Evolutionary conservation across 2,329 filamentous ascomycete genomes (phyloP), one percentile per base, ranked within the genome.

Genomic region (Microsporum canis): DNA sequence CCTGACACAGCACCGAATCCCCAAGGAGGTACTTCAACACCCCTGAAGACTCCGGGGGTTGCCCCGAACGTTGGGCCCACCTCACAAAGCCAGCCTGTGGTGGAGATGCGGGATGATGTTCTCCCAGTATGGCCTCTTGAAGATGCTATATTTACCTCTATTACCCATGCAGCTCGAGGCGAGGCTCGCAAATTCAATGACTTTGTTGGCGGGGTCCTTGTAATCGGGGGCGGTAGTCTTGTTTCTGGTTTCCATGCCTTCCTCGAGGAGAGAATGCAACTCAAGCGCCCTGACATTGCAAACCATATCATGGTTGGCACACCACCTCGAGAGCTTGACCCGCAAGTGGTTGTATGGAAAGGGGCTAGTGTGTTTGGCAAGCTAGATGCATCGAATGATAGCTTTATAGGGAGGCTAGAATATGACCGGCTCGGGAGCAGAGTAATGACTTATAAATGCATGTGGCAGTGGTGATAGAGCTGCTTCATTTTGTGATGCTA

Each of bases 321-420:
- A 23, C 84, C 85, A n/a, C 94, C 94, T 0, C 81, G 92, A 68
- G 94, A 99, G 68, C 87, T 99, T 78, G 94, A 99, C 75, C 90
- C 94, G 63, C 91, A 96, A 75, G 91, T 97, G n/a, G 88, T 97
- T 59, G 86, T 87, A 6, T 99, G 94, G 94, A 99, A 99, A 80
- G 94, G 94, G 3, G 94, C 89, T 0, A 96, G 91, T 71, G 91
- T 99, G 14, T 99, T 96, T 78, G 91, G 90, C 2, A 91, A 95
- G 76, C 77, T 97, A 67, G 83, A 86, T 63, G 79, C 78, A 53
- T 91, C 90, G 14, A 97, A 97, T 75, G 94, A 99, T 73, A 94
- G 88, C 69, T 99, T 94, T 94, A 89, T 97, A 70, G 88, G 87
- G 12, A 83, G 84, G 55, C 80, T 87, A 68, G 92, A 97, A 79